These are phyloP conservation scores for Prinsepia uniflora DNA, from an alignment of 306 rosid genomes.

Conservation along the genomic window DNA sequence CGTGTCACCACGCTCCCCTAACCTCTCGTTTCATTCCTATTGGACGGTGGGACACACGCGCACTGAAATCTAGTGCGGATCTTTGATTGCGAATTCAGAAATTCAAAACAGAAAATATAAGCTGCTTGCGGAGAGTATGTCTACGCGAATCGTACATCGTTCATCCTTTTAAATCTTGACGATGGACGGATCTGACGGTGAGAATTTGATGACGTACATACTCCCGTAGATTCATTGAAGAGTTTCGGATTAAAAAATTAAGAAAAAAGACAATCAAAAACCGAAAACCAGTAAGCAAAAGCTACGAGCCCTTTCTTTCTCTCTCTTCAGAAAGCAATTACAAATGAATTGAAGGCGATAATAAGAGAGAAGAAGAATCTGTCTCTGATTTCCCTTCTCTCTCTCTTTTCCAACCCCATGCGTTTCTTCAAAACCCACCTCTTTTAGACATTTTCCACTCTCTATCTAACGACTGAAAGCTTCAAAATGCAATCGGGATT, in stretches of 20 bases:
- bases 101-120: conserved; percentile 24
- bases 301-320: conserved; percentile 17
- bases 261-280: conserved; percentile 4
- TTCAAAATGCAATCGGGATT: conserved; percentile 71
- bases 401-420: conserved; percentile 31
- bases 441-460: conserved; percentile 27
- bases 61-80: conserved; percentile 2
- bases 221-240: conserved; percentile 20
- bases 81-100: conserved; percentile 2
- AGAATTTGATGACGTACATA: conserved; percentile 17
- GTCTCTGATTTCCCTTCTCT: background rate
- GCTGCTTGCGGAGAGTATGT: conserved; percentile 30
- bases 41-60: conserved; percentile 23
- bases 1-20: conserved; percentile 9
- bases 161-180: background rate
- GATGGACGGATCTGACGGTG: conserved; percentile 24
- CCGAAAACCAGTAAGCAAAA: conserved; percentile 4
- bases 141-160: conserved; percentile 24
- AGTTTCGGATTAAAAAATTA: conserved; percentile 9
- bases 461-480: background rate
- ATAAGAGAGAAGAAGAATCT: conserved; percentile 21
- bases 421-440: conserved; percentile 38
- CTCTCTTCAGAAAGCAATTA: conserved; percentile 22
- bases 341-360: conserved; percentile 27
- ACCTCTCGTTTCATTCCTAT: background rate